Evolutionary conservation across 2,329 filamentous ascomycete genomes (phyloP).

Genomic region (Apiospora rasikravindrae): DNA sequence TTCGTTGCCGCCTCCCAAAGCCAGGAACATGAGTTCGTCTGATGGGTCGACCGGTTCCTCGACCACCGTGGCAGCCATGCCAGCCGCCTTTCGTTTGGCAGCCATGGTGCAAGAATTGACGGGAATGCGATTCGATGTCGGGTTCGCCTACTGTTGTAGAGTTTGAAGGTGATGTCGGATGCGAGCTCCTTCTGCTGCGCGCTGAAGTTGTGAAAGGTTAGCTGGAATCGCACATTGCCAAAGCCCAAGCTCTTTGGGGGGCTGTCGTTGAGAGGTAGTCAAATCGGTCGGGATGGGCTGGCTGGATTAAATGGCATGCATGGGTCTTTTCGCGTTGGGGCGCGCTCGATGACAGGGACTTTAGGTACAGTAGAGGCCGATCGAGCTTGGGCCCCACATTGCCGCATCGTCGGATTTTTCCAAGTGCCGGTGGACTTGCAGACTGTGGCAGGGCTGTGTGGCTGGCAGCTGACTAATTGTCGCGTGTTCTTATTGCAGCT

Average conservation of each 20-base stretch:
- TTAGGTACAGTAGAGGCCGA: neutral
- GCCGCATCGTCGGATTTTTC: neutral
- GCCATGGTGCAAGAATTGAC: slow-evolving; percentile 69
- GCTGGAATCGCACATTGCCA: neutral
- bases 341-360: slow-evolving; percentile 7
- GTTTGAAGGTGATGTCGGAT: neutral
- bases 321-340: neutral
- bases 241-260: neutral
- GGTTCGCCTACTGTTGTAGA: neutral
- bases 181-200: neutral
- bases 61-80: slow-evolving; percentile 65
- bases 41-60: slow-evolving; percentile 92
- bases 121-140: neutral
- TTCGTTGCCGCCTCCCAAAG: slow-evolving; percentile 93
- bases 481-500: neutral
- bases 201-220: neutral
- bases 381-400: neutral
- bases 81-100: slow-evolving; percentile 86
- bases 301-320: slow-evolving; percentile 12
- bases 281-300: neutral
- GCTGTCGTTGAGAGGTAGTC: neutral
- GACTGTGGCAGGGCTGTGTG: neutral
- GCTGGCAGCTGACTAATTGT: neutral
- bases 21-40: slow-evolving; percentile 93
- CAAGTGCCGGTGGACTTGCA: neutral